Evolutionary conservation across 768 basidiomycete species (phyloP).

Genomic region (Collybia sordida): DNA sequence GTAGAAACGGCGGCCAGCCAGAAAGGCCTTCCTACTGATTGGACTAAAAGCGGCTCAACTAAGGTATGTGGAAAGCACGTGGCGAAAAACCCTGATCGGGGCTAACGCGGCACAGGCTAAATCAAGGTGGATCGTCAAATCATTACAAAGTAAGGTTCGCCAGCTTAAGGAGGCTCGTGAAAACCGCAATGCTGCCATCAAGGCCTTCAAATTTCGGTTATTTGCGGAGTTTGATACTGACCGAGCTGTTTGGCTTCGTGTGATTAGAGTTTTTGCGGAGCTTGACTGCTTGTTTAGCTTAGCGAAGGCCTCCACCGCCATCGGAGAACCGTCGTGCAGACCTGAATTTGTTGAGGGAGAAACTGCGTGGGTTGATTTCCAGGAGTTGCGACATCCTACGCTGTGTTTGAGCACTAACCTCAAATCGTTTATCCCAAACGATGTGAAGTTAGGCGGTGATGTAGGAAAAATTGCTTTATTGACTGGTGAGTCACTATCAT

Average conservation of each 20-base stretch:
- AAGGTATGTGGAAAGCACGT: slow-evolving; percentile 51
- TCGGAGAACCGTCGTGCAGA: slow-evolving; percentile 93
- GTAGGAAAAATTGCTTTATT: slow-evolving; percentile 77
- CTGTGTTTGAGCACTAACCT: slow-evolving; percentile 61
- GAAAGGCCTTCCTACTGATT: slow-evolving; percentile 74
- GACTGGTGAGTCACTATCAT: slow-evolving; percentile 59
- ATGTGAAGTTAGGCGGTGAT: slow-evolving; percentile 81
- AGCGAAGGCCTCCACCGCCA: slow-evolving; percentile 82
- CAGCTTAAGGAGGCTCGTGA: slow-evolving; percentile 93
- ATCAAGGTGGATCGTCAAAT: slow-evolving; percentile 75
- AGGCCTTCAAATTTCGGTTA: slow-evolving; percentile 77
- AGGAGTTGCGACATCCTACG: slow-evolving; percentile 88
- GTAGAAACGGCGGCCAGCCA: slow-evolving; percentile 66
- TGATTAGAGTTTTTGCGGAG: slow-evolving; percentile 85
- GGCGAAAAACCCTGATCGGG: neutral
- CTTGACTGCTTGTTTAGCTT: slow-evolving; percentile 95
- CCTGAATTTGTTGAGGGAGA: slow-evolving; percentile 85
- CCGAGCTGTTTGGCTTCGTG: slow-evolving; percentile 78
- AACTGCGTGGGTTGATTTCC: slow-evolving; percentile 81
- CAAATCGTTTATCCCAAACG: slow-evolving; percentile 89
- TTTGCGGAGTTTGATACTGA: slow-evolving; percentile 83
- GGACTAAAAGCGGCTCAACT: slow-evolving; percentile 78
- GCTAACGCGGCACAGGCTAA: slow-evolving; percentile 45
- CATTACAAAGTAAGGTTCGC: slow-evolving; percentile 70
- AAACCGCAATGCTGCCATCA: slow-evolving; percentile 75